Base-by-base conservation (phyloP, 164 flowering plant genomes). In the Warburgia ugandensis region DNA sequence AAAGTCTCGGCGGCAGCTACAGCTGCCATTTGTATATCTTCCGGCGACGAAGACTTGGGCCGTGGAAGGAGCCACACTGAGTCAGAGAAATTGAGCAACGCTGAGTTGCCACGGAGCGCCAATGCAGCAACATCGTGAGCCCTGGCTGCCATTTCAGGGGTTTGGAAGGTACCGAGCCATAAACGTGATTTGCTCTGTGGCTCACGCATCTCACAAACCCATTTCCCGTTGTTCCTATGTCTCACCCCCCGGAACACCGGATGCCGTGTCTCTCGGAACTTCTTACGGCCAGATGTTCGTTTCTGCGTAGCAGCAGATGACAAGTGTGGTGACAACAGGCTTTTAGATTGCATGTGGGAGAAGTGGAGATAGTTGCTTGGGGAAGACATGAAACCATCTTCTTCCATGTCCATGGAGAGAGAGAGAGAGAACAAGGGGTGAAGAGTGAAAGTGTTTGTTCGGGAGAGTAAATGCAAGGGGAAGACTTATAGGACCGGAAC, bases 111-210 rank as follows among this genome's bases (percentile, higher is more conserved):
- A 9, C 64, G 26, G 1, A 67, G 61, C 2, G 71, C 71, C 22
- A 63, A 10, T 14, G 65, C 65, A 9, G 70, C 70, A 8, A 61
- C 70, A 60, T 66, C 70, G 36, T 66, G 70, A 6, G 70, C 70
- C n/a, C 65, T 28, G 3, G 70, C 70, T 4, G 70, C 70, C 70
- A 66, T 66, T 47, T 66, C 65, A 3, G 70, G 62, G 3, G 62
- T 50, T 1, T 76, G 76, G 19, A 63, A 80, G 2, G 83, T 80
- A 14, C 86, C 86, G 1, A 80, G 72, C 83, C 86, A 80, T 3
- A 80, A 70, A 16, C 86, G 52, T 0, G 76, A 3, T 56, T 78
- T 68, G 55, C 66, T 59, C 38, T 56, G 31, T 0, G 79, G 83
- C 50, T 73, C 70, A 2, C 83, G 62, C 0, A 77, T 53, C 40